Percentiles rank a stretch among this genome's conserved stretches.
Conservation (phyloP, 768 basidiomycete species). For the Suillus spraguei region DNA sequence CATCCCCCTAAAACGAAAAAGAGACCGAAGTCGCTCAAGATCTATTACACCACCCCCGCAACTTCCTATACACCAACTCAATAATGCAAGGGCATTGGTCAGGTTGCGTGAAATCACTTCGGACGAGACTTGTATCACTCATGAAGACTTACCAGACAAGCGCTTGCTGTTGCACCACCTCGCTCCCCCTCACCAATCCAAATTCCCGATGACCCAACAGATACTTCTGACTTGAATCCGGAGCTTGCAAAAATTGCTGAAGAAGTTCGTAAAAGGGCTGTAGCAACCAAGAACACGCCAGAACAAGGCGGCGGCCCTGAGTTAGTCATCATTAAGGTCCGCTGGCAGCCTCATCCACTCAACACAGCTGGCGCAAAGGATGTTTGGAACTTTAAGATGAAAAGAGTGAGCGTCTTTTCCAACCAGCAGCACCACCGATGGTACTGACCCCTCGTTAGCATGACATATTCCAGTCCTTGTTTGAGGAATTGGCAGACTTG, state of each 20-base stretch:
- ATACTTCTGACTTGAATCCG: conserved; percentile 56
- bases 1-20: conserved; percentile 43
- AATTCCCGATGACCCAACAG: conserved; percentile 45
- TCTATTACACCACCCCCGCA: conserved; percentile 80
- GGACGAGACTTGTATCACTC: conserved; percentile 8
- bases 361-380: conserved; percentile 41
- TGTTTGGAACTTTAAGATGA: conserved; percentile 56
- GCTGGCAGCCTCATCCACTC: conserved; percentile 68
- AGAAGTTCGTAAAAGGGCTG: conserved; percentile 34
- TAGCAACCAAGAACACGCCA: conserved; percentile 24
- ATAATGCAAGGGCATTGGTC: conserved; percentile 59
- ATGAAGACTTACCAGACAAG: conserved; percentile 40
- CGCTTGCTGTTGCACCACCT: conserved; percentile 40
- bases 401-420: conserved; percentile 46
- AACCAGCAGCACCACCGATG: neutral
- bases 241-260: conserved; percentile 63
- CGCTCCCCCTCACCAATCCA: conserved; percentile 52
- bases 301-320: conserved; percentile 36
- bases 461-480: conserved; percentile 64
- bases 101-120: conserved; percentile 43
- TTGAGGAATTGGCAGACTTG: conserved; percentile 67
- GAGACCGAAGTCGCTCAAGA: conserved; percentile 59
- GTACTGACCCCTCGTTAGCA: conserved; percentile 40
- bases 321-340: conserved; percentile 54
- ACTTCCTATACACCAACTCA: conserved; percentile 53